A percentile compares a stretch with the other conserved stretches of the same genome.
Evolutionary conservation across 345 rosid genomes (phyloP).

Genomic region (Linum tenue): DNA sequence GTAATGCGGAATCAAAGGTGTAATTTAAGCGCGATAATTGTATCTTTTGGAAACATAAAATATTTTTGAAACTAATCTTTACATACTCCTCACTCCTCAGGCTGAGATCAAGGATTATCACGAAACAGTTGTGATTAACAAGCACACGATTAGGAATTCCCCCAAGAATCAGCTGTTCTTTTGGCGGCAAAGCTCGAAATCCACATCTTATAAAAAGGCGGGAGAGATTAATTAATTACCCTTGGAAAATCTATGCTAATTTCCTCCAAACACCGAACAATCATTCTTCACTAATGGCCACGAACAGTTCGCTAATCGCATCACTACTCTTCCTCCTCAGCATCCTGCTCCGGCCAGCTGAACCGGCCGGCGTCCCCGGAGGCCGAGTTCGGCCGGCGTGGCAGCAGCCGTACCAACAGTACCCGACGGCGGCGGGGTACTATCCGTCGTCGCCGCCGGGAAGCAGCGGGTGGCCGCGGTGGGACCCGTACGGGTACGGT

Average conservation of each 20-base stretch:
- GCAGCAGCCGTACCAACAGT: background rate
- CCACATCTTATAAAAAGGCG: background rate
- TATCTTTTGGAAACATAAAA: no score
- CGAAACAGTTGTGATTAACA: no score
- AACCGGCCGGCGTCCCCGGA: no score
- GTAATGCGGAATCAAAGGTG: no score
- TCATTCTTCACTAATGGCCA: background rate
- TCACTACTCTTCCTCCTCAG: background rate
- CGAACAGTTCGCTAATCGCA: background rate
- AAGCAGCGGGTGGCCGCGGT: background rate
- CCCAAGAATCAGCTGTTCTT: background rate
- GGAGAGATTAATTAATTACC: background rate
- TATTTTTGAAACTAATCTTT: no score
- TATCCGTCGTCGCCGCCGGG: background rate
- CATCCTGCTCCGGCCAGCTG: background rate
- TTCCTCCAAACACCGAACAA: no score
- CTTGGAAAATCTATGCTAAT: background rate
- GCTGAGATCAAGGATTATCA: no score
- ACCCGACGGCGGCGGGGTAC: background rate
- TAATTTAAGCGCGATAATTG: no score
- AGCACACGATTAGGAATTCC: conserved; percentile 17
- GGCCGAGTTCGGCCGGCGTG: no score
- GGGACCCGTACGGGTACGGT: background rate
- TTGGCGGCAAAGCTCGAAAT: background rate
- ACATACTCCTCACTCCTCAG: no score